Percentiles rank a stretch among this genome's conserved stretches.
phyloP scores from a whole-genome alignment of 345 rosid genomes.

The Murraya koenigii region DNA sequence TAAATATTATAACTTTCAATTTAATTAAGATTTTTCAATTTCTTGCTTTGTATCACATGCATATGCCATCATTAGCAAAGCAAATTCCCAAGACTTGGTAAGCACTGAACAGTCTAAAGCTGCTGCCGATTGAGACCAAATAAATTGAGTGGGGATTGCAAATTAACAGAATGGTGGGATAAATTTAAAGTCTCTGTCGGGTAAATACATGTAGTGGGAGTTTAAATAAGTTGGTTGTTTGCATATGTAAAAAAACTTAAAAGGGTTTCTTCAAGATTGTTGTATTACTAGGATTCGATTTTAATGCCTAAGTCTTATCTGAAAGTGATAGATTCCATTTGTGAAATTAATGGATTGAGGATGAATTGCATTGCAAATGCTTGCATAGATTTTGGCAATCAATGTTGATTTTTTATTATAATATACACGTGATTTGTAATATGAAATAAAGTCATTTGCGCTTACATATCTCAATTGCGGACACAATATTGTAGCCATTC shows the following conservation, averaged over 20 bases:
- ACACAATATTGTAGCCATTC: background rate
- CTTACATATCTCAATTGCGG: background rate
- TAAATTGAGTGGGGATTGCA: background rate
- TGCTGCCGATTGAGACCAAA: too few relatives aligned
- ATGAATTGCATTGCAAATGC: too few relatives aligned
- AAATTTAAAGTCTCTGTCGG: background rate
- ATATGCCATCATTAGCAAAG: too few relatives aligned
- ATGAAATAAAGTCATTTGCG: background rate
- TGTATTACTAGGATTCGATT: background rate
- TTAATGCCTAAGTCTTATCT: background rate
- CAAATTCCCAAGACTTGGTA: too few relatives aligned
- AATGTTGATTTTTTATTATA: too few relatives aligned
- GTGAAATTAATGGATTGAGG: background rate
- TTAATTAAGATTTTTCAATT: too few relatives aligned
- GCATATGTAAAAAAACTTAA: background rate
- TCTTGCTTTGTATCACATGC: too few relatives aligned
- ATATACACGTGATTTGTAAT: background rate
- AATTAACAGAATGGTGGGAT: background rate
- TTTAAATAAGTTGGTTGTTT: background rate
- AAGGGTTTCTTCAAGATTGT: background rate
- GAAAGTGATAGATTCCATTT: background rate
- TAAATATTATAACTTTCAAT: too few relatives aligned
- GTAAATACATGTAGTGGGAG: background rate
- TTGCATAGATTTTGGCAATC: too few relatives aligned
- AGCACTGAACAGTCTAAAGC: too few relatives aligned